phyloP scores from a whole-genome alignment of 2,329 filamentous ascomycete species.

The Moelleriella libera region DNA sequence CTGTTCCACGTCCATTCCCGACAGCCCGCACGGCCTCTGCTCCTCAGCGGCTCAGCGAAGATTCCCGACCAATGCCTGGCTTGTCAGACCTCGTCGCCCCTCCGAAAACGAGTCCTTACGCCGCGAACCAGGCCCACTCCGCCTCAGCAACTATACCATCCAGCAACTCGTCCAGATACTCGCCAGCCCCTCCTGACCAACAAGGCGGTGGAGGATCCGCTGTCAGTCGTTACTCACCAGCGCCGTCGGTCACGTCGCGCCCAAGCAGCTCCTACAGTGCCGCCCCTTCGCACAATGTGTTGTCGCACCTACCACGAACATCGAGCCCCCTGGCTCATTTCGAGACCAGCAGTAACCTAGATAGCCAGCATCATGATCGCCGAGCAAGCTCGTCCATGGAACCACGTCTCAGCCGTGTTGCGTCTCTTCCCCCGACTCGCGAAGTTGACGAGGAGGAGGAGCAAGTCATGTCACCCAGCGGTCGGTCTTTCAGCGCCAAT shows the following conservation, averaged over 20 bases:
- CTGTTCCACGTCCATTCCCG: constrained; percentile 6
- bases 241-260: constrained; percentile 22
- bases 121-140: constrained; percentile 24
- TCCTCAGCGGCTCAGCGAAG: constrained; percentile 5
- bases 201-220: constrained; percentile 19
- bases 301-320: constrained; percentile 48
- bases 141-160: constrained; percentile 18
- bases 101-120: constrained; percentile 38
- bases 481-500: constrained; percentile 12
- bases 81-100: constrained; percentile 36
- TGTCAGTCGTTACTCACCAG: constrained; percentile 38
- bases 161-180: constrained; percentile 38
- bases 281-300: constrained; percentile 25
- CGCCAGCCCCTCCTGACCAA: constrained; percentile 37
- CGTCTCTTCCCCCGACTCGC: constrained; percentile 44
- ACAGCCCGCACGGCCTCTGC: constrained; percentile 9
- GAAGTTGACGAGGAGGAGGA: constrained; percentile 48
- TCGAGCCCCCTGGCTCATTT: constrained; percentile 54
- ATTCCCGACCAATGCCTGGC: constrained; percentile 7
- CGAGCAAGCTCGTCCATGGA: constrained; percentile 41
- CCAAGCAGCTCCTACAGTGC: constrained; percentile 26
- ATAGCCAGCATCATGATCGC: constrained; percentile 28
- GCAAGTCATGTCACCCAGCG: constrained; percentile 8
- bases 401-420: constrained; percentile 35
- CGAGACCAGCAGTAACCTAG: constrained; percentile 34